Evolutionary conservation across 345 rosid genomes (phyloP), one percentile per base, ranked within the genome.

Genomic region (Odontarrhena argentea): DNA sequence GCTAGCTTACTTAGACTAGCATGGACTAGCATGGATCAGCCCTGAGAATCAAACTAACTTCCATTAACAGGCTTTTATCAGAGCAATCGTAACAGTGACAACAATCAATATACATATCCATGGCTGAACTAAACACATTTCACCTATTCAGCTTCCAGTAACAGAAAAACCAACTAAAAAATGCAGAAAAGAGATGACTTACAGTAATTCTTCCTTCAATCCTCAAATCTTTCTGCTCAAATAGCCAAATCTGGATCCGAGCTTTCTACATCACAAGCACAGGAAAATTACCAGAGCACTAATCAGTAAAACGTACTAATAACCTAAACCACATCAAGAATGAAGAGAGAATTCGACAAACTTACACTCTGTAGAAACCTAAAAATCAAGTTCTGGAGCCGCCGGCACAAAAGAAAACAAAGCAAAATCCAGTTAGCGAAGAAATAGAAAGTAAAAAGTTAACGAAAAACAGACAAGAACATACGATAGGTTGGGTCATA

Each of bases 291-390:
- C 6, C 14, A 38, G 25, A 25, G 4, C 22, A 65, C 22, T 1
- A 73, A 51, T 66, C 37, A 73, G 44, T 32, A 44, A 28, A 6
- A 55, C 40, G 4, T n/a, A 45, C 0, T 18, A 18, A 42, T 8
- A 46, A 15, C 55, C 37, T 55, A 14, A 28, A 18, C 28, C 14
- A 22, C 18, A 7, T 1, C 40, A 22, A 9, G 9, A 69, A 67
- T 5, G 9, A 59, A 12, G 63, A 60, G 10, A 49, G 63, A n/a
- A 37, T 35, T 0, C 9, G 11, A 42, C 3, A 11, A 14, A 77
- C 92, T 83, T 80, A 94, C 97, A 26, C 96, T 91, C 73, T 91
- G 97, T 9, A 91, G 97, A 75, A 88, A 88, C 86, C 97, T 87
- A 80, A 94, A 94, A 69, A 91, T 91, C 83, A 88, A 78, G 80